phyloP scores from a whole-genome alignment of 2,329 filamentous ascomycete species.

The Penicillium polonicum region DNA sequence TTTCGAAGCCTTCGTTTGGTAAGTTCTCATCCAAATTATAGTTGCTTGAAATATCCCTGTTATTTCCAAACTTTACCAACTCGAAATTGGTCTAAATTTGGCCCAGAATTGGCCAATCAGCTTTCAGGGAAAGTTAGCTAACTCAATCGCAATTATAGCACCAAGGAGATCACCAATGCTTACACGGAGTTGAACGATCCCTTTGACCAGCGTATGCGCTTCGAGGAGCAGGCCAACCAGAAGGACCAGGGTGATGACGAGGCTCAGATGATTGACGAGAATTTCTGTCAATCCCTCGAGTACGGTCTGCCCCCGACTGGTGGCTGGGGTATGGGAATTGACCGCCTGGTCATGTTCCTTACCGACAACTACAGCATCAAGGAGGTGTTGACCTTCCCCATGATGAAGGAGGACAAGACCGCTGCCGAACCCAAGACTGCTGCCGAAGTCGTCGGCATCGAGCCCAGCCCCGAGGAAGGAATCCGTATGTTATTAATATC shows the following conservation, averaged over 20 bases:
- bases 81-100: neutral
- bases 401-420: conserved; percentile 86
- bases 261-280: conserved; percentile 93
- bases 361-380: conserved; percentile 95
- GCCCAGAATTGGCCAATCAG: neutral
- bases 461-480: conserved; percentile 61
- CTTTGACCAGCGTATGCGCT: conserved; percentile 86
- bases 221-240: conserved; percentile 92
- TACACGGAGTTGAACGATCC: conserved; percentile 98
- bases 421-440: conserved; percentile 49
- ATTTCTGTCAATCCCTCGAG: conserved; percentile 86
- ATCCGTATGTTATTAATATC: conserved; percentile 47
- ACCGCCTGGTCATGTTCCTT: conserved; percentile 92
- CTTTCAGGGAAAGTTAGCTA: neutral
- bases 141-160: neutral
- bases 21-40: neutral
- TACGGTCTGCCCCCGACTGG: conserved; percentile 90
- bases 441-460: conserved; percentile 62
- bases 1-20: conserved; percentile 88
- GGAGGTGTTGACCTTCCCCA: conserved; percentile 93
- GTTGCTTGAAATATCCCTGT: too few relatives aligned
- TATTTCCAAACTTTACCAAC: too few relatives aligned
- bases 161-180: conserved; percentile 86
- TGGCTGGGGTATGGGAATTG: conserved; percentile 95
- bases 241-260: conserved; percentile 97